Percentiles rank a stretch among this genome's conserved stretches.
phyloP scores from a whole-genome alignment of 768 basidiomycete genomes.

The Pluteus cervinus region DNA sequence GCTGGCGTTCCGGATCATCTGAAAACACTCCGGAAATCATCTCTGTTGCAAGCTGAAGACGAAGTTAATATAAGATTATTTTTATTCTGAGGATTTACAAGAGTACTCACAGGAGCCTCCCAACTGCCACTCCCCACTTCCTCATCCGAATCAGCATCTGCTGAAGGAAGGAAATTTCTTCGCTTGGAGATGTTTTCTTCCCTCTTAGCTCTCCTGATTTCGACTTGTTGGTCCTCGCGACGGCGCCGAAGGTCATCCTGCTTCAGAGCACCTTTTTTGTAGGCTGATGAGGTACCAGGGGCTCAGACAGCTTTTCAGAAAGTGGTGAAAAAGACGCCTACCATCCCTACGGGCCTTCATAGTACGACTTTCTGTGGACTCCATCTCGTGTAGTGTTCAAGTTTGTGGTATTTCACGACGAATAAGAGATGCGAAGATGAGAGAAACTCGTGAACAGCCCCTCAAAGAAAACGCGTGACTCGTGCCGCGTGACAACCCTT shows the following conservation, averaged over 20 bases:
- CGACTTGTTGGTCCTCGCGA: constrained; percentile 97
- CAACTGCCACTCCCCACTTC: constrained; percentile 65
- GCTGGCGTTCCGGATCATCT: constrained; percentile 83
- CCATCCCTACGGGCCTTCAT: constrained; percentile 73
- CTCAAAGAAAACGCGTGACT: too few species aligned
- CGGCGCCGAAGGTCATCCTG: constrained; percentile 92
- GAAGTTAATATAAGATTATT: constrained; percentile 10
- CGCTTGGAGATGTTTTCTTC: constrained; percentile 99
- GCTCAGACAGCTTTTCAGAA: constrained; percentile 27
- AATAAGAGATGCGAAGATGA: too few species aligned
- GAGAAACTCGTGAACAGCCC: too few species aligned
- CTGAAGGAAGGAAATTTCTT: constrained; percentile 81
- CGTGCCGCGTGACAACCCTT: too few species aligned
- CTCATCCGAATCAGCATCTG: constrained; percentile 85
- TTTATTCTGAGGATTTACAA: constrained; percentile 8
- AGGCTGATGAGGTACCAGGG: constrained; percentile 48
- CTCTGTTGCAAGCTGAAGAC: constrained; percentile 69
- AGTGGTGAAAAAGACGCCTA: constrained; percentile 26
- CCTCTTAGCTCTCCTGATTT: constrained; percentile 96
- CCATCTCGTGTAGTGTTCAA: constrained; percentile 27
- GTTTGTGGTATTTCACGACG: constrained; percentile 12
- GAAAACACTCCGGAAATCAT: constrained; percentile 95
- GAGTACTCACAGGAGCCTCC: constrained; percentile 67
- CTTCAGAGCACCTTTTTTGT: constrained; percentile 89
- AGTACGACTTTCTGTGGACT: constrained; percentile 53